Evolutionary conservation across 1,284 basidiomycete species (phyloP), one percentile per base, ranked within the genome.

Genomic region (Irpex sp.): DNA sequence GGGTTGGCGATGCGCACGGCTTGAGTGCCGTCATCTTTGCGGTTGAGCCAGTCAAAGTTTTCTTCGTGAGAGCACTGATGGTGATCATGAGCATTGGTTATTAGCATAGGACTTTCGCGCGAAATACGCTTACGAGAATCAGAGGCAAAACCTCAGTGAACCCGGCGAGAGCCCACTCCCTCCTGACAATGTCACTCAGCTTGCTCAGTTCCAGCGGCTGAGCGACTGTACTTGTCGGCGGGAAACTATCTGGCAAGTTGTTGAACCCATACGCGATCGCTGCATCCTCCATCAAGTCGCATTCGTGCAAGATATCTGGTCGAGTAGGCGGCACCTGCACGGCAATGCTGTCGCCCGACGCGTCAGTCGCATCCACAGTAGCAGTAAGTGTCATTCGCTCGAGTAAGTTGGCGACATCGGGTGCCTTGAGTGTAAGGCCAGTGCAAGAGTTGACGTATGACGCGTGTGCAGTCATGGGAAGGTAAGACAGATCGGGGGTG

Each of bases 241-340:
- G 98, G 90, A 99, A 97, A 11, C 92, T 92, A 76, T 95, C 90
- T 2, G 96, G 96, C 62, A 99, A 88, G 79, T 98, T 98, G 86
- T 99, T 99, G 87, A 97, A 99, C 1, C 98, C 98, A 80, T 97
- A 99, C 0, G 97, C 98, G 74, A 99, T 97, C 4, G 98, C 98
- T 0, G 94, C 96, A 77, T 99, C 98, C 81, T 99, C 98, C 93
- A 99, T 96, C 78, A 99, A 90, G 82, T 99, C 98, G 79, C 97
- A 99, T 82, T 99, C 97, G 81, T 99, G 98, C 71, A 99, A 86
- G 75, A 99, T 98, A 80, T 99, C 98, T 0, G 98, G 97, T 63
- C 98, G 91, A 11, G 97, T 99, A 42, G 95, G 89, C 1, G 98
- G 98, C 45, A 99, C 89, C 56, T 90, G 85, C 32, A 99, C 93